phyloP scores from a whole-genome alignment of 1,284 basidiomycete species.

The Leccinum subrobustum region DNA sequence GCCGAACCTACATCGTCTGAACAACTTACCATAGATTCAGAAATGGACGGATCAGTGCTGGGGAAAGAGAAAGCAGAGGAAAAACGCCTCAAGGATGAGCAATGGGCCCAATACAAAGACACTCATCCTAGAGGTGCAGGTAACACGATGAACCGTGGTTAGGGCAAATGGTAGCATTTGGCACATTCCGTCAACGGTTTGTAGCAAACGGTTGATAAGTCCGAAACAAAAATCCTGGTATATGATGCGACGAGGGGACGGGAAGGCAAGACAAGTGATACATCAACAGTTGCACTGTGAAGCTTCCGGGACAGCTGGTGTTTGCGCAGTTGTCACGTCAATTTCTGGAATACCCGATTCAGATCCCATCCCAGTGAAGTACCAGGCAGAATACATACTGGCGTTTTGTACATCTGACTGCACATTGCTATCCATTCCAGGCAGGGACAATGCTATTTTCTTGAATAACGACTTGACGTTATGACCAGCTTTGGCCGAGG shows the following conservation, averaged over 20 bases:
- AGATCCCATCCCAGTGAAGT: neutral
- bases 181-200: conserved; percentile 8
- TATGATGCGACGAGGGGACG: conserved; percentile 25
- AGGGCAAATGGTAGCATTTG: conserved; percentile 12
- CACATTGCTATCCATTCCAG: conserved; percentile 89
- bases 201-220: conserved; percentile 16
- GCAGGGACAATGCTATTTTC: conserved; percentile 98
- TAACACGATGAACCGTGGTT: conserved; percentile 95
- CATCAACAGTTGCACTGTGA: conserved; percentile 72
- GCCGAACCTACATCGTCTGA: conserved; percentile 72
- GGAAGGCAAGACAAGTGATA: neutral
- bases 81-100: conserved; percentile 80
- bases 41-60: conserved; percentile 77
- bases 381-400: conserved; percentile 47
- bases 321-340: conserved; percentile 69
- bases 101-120: conserved; percentile 85
- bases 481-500: conserved; percentile 98
- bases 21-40: conserved; percentile 73
- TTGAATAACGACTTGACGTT: conserved; percentile 99
- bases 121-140: conserved; percentile 81
- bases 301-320: conserved; percentile 71
- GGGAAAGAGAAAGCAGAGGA: conserved; percentile 75
- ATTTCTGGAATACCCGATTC: conserved; percentile 55
- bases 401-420: conserved; percentile 69
- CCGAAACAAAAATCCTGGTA: conserved; percentile 28